Conservation (phyloP, 225 moss, liverwort and hornwort species). For the Neckera pumila region DNA sequence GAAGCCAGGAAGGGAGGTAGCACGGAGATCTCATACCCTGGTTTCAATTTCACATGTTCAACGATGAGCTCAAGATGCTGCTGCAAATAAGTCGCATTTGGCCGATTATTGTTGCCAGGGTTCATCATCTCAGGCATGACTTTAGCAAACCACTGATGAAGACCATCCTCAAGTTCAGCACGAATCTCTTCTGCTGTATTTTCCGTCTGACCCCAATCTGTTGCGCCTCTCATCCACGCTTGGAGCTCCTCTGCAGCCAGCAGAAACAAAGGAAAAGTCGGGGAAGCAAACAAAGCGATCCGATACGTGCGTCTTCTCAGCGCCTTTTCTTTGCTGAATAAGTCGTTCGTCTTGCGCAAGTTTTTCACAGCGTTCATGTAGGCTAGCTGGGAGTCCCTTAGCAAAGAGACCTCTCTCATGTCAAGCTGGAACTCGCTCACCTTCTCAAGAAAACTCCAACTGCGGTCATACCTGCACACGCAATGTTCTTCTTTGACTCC, state of each 20-base stretch:
- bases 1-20: conserved; percentile 10
- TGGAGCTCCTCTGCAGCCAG: neutral
- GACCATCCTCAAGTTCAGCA: conserved; percentile 3
- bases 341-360: neutral
- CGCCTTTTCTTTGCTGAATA: neutral
- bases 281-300: conserved; percentile 15
- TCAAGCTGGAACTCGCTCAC: conserved; percentile 9
- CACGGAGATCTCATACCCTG: neutral
- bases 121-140: neutral
- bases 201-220: conserved; percentile 1
- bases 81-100: neutral
- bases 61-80: conserved; percentile 32
- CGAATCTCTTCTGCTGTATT: conserved; percentile 1
- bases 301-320: neutral
- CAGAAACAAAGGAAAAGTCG: conserved; percentile 19
- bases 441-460: neutral
- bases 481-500: neutral
- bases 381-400: neutral
- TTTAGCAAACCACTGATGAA: conserved; percentile 17
- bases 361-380: neutral
- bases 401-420: neutral
- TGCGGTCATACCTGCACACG: neutral
- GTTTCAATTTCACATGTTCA: neutral
- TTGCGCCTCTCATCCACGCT: conserved; percentile 5
- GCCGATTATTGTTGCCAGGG: neutral